Conservation (phyloP, 805 yeast genomes). For the Dipodascus geniculatus region DNA sequence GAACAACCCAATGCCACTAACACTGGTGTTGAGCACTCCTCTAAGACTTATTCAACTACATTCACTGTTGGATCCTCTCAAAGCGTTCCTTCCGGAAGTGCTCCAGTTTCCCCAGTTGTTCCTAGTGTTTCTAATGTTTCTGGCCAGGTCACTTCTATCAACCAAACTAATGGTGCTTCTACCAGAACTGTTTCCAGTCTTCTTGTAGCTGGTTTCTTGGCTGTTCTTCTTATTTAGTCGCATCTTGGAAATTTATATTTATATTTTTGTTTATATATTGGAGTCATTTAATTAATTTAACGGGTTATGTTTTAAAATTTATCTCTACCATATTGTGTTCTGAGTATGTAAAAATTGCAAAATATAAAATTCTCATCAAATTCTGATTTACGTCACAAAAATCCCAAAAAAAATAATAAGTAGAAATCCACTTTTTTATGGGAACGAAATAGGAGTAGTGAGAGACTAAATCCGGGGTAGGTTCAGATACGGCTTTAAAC, state of each 20-base stretch:
- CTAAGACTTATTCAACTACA: neutral
- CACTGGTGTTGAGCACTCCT: neutral
- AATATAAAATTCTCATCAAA: too few relatives aligned
- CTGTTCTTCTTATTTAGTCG: neutral
- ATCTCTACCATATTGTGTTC: too few relatives aligned
- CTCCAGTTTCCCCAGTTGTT: constrained; percentile 1
- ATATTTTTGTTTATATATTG: neutral
- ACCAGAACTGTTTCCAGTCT: neutral
- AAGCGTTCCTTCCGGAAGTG: constrained; percentile 2
- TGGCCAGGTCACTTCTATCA: neutral
- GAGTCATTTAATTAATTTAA: too few relatives aligned
- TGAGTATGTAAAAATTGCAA: too few relatives aligned
- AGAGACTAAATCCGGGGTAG: too few relatives aligned
- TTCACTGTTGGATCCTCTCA: constrained; percentile 1
- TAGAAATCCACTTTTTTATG: too few relatives aligned
- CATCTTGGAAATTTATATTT: neutral
- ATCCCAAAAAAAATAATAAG: too few relatives aligned
- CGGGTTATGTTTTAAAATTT: too few relatives aligned
- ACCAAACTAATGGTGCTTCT: neutral
- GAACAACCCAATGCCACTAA: neutral
- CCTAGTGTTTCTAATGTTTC: constrained; percentile 2
- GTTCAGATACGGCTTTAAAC: too few relatives aligned
- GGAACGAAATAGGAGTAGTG: too few relatives aligned
- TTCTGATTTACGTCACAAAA: too few relatives aligned
- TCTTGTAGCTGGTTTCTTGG: neutral